These are phyloP conservation scores for Skeletonema tropicum DNA, from an alignment of 108 stramenopile genomes.

Conservation along the genomic window DNA sequence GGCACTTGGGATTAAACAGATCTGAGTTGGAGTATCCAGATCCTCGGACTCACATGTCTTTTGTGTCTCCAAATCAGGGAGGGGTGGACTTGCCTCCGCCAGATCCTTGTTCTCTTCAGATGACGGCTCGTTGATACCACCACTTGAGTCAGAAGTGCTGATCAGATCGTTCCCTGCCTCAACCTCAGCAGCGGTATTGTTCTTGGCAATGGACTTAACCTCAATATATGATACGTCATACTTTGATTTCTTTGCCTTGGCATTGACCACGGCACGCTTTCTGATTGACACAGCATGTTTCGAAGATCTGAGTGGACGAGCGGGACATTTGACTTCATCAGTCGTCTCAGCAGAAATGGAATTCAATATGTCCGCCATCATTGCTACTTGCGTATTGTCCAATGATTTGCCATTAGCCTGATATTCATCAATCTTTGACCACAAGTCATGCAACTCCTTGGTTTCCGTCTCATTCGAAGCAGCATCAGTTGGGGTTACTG, in stretches of 20 bases:
- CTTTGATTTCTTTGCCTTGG: constrained; percentile 12
- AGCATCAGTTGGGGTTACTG: not conserved
- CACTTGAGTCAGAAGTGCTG: not conserved
- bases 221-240: constrained; percentile 11
- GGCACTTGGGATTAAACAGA: not conserved
- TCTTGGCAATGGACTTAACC: not conserved
- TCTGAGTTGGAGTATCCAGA: not conserved
- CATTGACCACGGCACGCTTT: constrained; percentile 13
- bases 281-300: constrained; percentile 10
- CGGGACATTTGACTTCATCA: not conserved
- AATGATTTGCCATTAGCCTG: not conserved
- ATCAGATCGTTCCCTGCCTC: not conserved
- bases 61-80: not conserved
- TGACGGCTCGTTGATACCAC: not conserved
- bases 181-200: not conserved
- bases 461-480: constrained; percentile 4
- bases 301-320: not conserved
- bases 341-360: not conserved
- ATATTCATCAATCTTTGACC: constrained; percentile 12
- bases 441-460: constrained; percentile 7
- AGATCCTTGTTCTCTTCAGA: not conserved
- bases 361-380: not conserved
- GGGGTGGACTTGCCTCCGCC: not conserved
- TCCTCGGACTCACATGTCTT: not conserved
- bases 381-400: not conserved